Evolutionary conservation across 495 filamentous ascomycete species (phyloP).

Genomic region (Xylaria castorea): DNA sequence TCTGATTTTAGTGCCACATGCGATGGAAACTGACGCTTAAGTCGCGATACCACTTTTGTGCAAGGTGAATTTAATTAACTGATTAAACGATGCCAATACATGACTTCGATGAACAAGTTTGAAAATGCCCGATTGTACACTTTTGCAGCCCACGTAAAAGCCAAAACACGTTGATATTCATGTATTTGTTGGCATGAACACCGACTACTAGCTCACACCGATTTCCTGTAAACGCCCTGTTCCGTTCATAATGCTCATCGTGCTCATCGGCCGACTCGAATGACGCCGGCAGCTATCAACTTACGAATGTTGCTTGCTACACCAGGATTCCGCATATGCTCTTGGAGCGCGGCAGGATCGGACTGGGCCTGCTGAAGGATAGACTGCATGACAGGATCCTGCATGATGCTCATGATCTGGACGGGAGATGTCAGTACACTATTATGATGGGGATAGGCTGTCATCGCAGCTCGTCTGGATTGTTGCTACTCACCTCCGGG

Average conservation of each 20-base stretch:
- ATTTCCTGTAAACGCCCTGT: slow-evolving; percentile 24
- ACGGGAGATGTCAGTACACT: slow-evolving; percentile 41
- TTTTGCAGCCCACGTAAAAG: slow-evolving; percentile 10
- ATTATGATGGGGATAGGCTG: not conserved
- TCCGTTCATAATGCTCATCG: slow-evolving; percentile 41
- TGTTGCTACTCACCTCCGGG: slow-evolving; percentile 73
- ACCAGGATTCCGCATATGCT: slow-evolving; percentile 93
- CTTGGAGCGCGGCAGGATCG: slow-evolving; percentile 87
- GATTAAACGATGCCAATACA: slow-evolving; percentile 11
- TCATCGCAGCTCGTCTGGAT: not conserved
- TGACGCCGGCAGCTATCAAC: slow-evolving; percentile 89
- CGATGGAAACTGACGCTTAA: not conserved
- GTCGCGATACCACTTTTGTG: slow-evolving; percentile 12
- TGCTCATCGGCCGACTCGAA: slow-evolving; percentile 66
- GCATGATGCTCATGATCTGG: slow-evolving; percentile 87
- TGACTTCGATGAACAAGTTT: not conserved
- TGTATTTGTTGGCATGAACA: slow-evolving; percentile 9
- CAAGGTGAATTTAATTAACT: slow-evolving; percentile 20
- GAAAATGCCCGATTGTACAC: slow-evolving; percentile 20
- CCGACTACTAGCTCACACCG: slow-evolving; percentile 5
- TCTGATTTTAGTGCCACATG: not conserved
- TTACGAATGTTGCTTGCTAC: slow-evolving; percentile 90
- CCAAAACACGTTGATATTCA: not conserved
- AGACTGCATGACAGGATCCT: slow-evolving; percentile 96
- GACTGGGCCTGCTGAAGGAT: slow-evolving; percentile 96